Base-by-base conservation (phyloP, 1,139 yeast species). In the Casaregolazyma suthepensis region DNA sequence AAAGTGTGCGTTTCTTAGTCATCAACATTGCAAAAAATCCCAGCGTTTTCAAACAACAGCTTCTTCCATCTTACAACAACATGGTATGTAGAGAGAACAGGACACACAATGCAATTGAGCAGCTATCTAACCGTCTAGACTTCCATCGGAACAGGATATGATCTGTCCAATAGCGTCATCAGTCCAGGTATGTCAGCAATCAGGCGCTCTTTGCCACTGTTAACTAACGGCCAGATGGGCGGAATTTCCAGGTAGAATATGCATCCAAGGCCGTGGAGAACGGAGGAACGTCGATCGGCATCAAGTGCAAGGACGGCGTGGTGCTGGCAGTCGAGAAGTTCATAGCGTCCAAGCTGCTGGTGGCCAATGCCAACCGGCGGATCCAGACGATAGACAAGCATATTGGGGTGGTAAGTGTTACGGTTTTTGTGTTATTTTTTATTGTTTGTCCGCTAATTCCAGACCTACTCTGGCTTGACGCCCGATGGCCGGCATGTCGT, bases 401-500 rank as follows among this genome's bases (percentile, higher is more conserved):
- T 67, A 80, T 91, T 61, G 99, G 99, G 37, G 94, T 91, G 52
- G 95, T 85, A 59, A 49, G 65, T 60, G 17, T 10, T 15, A n/a
- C 19, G 5, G 40, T 13, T n/a, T n/a, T 35, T 13, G 22, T 4
- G 13, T 10, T 22, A 22, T 37, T 12, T 29, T 48, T 40, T 51
- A n/a, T 44, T 5, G 4, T 4, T 12, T 10, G 5, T 13, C 13
- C 5, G 9, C 42, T 43, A 6, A 5, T 23, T 42, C 15, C 29
- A 64, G 67, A 74, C 75, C 9, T 91, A 90, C 73, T 88, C 97
- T 5, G 99, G 99, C 1, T 75, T 94, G 61, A 80, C 89, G 64
- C 98, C 99, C 17, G 99, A 94, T 69, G 99, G 99, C 13, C 85
- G 97, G 69, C 96, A 88, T 66, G 80, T 94, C 66, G 97, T 90